phyloP scores from a whole-genome alignment of 2,329 filamentous ascomycete genomes.

The Tolypocladium album region DNA sequence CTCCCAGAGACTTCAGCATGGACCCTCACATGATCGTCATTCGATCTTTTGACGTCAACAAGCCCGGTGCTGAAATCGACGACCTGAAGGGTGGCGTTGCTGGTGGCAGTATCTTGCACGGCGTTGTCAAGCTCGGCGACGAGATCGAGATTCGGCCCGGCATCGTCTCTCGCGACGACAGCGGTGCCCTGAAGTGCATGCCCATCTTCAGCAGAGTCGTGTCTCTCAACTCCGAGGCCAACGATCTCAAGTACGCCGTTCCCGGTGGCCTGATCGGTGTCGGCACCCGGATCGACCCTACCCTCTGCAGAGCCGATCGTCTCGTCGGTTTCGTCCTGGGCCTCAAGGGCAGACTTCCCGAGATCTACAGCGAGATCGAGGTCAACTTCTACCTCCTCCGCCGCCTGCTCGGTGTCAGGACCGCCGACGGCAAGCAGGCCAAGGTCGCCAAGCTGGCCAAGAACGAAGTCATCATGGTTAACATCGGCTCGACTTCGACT shows the following conservation, averaged over 20 bases:
- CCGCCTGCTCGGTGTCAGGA: constrained; percentile 90
- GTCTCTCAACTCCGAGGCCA: constrained; percentile 92
- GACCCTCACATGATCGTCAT: constrained; percentile 99
- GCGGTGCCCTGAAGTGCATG: constrained; percentile 89
- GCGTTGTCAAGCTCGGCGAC: constrained; percentile 92
- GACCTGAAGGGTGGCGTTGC: constrained; percentile 98
- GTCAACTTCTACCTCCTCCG: constrained; percentile 99
- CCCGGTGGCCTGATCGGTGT: constrained; percentile 97
- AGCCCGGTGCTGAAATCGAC: constrained; percentile 96
- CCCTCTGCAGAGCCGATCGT: constrained; percentile 96
- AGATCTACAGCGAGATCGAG: constrained; percentile 97
- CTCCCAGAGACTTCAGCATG: constrained; percentile 78
- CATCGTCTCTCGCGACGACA: constrained; percentile 91
- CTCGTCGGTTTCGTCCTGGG: constrained; percentile 96
- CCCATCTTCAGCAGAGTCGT: constrained; percentile 95
- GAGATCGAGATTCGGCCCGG: constrained; percentile 99
- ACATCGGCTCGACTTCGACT: constrained; percentile 95
- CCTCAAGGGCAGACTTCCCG: constrained; percentile 83
- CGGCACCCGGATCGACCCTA: constrained; percentile 93
- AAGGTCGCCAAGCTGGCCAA: constrained; percentile 98
- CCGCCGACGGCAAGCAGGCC: constrained; percentile 95
- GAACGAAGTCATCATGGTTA: constrained; percentile 99
- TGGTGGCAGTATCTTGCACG: constrained; percentile 91
- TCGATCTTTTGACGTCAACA: constrained; percentile 98
- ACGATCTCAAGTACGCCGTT: constrained; percentile 96